Evolutionary conservation across 1,139 yeast genomes (phyloP).

Genomic region (Nakaseomyces delphensis): DNA sequence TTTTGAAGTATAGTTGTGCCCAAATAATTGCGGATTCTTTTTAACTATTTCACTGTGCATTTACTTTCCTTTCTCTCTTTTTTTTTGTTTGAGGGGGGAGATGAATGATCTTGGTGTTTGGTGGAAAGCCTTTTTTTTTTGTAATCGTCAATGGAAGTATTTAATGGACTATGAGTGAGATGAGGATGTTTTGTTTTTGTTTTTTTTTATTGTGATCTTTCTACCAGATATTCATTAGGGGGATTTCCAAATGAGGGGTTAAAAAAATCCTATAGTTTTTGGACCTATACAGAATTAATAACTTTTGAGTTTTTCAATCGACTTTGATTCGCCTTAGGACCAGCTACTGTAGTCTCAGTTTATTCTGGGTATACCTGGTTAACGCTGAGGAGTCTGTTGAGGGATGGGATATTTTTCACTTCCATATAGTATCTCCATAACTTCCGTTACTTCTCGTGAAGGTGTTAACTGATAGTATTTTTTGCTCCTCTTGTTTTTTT

Average conservation of each 20-base stretch:
- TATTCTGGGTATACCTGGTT: slow-evolving; percentile 1
- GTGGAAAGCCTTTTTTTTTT: neutral
- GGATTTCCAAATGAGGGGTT: neutral
- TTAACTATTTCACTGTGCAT: neutral
- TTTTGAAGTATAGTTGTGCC: neutral
- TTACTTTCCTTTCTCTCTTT: neutral
- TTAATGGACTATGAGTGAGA: neutral
- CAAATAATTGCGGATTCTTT: neutral
- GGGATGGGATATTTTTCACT: slow-evolving; percentile 16
- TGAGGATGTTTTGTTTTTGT: neutral
- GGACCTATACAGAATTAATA: slow-evolving; percentile 3
- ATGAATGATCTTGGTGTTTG: too few relatives aligned
- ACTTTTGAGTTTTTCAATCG: slow-evolving; percentile 7
- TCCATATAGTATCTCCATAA: slow-evolving; percentile 21
- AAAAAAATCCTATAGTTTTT: slow-evolving; percentile 1
- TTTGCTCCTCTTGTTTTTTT: neutral
- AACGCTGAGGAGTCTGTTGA: slow-evolving; percentile 11
- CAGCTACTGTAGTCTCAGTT: neutral
- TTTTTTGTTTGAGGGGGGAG: neutral
- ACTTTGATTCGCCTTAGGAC: slow-evolving; percentile 4
- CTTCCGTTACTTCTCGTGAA: slow-evolving; percentile 5
- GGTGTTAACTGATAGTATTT: neutral
- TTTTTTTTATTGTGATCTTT: neutral
- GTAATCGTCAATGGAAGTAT: neutral
- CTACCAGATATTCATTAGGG: neutral